phyloP scores from a whole-genome alignment of 352 stramenopile species.

The Globisporangium lucens region DNA sequence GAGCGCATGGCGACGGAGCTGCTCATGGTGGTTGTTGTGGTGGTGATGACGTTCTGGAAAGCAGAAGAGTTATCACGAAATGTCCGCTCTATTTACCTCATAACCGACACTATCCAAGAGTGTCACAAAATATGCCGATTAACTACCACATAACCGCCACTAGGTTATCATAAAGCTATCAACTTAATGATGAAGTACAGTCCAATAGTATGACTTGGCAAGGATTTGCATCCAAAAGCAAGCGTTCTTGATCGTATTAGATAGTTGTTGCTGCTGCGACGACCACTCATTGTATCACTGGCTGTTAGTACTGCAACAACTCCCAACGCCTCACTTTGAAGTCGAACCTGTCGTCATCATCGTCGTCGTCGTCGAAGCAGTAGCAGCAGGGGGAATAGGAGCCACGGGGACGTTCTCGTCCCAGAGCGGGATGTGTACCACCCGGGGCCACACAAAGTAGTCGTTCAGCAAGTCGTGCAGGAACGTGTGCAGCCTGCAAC shows the following conservation, averaged over 20 bases:
- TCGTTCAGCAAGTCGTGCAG: conserved; percentile 70
- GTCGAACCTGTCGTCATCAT: background rate
- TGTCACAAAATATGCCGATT: too few species aligned
- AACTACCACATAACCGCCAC: too few species aligned
- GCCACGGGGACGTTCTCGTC: conserved; percentile 29
- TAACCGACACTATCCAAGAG: background rate
- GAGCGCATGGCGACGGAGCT: conserved; percentile 19
- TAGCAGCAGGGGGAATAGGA: background rate
- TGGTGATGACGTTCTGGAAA: conserved; percentile 1
- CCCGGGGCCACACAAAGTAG: conserved; percentile 79
- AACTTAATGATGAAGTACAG: too few species aligned
- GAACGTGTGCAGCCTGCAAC: conserved; percentile 65
- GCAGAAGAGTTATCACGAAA: background rate
- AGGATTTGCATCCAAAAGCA: too few species aligned
- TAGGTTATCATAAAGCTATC: too few species aligned
- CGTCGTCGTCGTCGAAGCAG: background rate
- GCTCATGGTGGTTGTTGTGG: conserved; percentile 1
- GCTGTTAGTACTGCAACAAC: too few species aligned
- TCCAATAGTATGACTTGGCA: too few species aligned
- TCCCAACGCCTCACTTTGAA: background rate
- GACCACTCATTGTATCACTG: too few species aligned
- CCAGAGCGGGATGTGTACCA: conserved; percentile 67
- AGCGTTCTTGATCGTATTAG: too few species aligned
- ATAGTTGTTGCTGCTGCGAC: too few species aligned
- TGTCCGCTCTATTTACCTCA: background rate